A percentile compares a stretch with the other conserved stretches of the same genome.
Conservation (phyloP, 108 stramenopile genomes). For the Phaeodactylum tricornutum region DNA sequence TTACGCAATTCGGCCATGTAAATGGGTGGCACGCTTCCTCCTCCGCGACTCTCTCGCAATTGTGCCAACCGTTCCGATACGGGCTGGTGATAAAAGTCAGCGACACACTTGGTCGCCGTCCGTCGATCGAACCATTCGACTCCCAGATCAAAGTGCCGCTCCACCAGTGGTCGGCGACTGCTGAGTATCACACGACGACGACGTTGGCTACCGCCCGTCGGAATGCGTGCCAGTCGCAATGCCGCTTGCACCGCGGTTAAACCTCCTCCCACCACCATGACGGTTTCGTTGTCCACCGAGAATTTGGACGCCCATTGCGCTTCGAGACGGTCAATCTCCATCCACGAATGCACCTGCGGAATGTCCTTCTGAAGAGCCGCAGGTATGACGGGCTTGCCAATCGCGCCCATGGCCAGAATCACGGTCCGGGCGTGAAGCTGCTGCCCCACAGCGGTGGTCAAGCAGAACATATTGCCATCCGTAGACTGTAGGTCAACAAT, state of each 20-base stretch:
- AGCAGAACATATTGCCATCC: neutral
- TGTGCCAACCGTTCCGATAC: constrained; percentile 14
- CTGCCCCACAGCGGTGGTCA: constrained; percentile 8
- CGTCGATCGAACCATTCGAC: constrained; percentile 63
- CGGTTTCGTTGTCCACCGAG: neutral
- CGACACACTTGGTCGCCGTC: constrained; percentile 19
- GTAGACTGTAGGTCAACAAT: constrained; percentile 12
- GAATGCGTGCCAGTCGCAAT: neutral
- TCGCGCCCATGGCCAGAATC: constrained; percentile 39
- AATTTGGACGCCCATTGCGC: constrained; percentile 1
- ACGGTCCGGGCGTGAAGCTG: constrained; percentile 16
- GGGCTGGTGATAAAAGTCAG: constrained; percentile 51
- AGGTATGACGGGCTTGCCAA: constrained; percentile 35
- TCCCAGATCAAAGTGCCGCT: constrained; percentile 51
- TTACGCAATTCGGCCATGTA: constrained; percentile 40
- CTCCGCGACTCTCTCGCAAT: constrained; percentile 30
- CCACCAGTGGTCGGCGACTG: constrained; percentile 40
- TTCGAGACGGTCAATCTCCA: constrained; percentile 5
- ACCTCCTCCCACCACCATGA: constrained; percentile 64
- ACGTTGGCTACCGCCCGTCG: neutral
- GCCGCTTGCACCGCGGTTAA: constrained; percentile 62
- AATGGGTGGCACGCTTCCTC: constrained; percentile 56
- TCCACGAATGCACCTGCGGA: constrained; percentile 6
- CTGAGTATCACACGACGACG: constrained; percentile 17
- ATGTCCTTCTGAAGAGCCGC: constrained; percentile 1